These are phyloP conservation scores for Durusdinium trenchii DNA, from an alignment of 73 alveolate species.

Conservation along the genomic window DNA sequence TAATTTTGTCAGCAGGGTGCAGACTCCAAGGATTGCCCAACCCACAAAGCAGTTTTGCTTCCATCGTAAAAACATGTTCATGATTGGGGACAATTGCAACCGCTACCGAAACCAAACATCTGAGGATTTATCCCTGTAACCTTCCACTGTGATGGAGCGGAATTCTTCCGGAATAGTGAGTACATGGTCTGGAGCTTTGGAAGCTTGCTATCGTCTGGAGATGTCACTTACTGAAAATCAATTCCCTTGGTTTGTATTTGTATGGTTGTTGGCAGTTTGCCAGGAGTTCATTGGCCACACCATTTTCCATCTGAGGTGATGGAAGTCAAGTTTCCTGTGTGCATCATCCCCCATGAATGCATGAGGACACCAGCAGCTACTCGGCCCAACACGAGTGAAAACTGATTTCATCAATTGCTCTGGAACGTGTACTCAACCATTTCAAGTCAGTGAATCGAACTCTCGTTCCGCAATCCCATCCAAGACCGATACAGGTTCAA, in stretches of 20 bases:
- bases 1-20: too few relatives aligned
- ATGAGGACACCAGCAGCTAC: background rate
- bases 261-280: too few relatives aligned
- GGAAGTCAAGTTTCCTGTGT: slow-evolving; percentile 15
- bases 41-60: too few relatives aligned
- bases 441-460: too few relatives aligned
- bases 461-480: background rate
- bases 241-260: too few relatives aligned
- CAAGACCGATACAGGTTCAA: background rate
- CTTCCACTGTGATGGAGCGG: slow-evolving; percentile 39
- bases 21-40: too few relatives aligned
- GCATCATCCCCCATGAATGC: background rate
- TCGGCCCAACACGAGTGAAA: background rate
- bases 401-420: too few relatives aligned
- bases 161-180: slow-evolving; percentile 1
- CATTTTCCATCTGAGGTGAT: background rate
- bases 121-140: background rate
- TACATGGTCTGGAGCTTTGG: slow-evolving; percentile 8
- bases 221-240: background rate
- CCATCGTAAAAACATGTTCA: too few relatives aligned
- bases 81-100: too few relatives aligned
- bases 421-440: too few relatives aligned
- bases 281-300: too few relatives aligned
- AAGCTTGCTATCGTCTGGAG: background rate
- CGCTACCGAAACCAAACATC: too few relatives aligned